phyloP scores from a whole-genome alignment of 257 asterid species.

The Leonotis leonurus region DNA sequence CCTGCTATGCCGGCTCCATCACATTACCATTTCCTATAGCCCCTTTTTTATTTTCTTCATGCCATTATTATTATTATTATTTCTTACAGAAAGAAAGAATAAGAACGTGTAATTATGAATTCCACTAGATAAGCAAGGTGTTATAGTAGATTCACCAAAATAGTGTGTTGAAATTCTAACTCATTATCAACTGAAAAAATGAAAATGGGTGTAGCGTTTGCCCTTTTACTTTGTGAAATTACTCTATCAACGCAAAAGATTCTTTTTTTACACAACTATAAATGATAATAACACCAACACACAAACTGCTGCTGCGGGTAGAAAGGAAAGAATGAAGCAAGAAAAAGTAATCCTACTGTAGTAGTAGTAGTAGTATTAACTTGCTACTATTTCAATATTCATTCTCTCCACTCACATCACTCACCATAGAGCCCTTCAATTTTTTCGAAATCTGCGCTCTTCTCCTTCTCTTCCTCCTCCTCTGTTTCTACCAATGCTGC shows the following conservation, averaged over 20 bases:
- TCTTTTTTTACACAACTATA: conserved; percentile 12
- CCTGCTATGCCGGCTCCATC: too few species aligned
- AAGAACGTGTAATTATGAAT: too few species aligned
- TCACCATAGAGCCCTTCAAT: conserved; percentile 24
- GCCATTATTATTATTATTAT: too few species aligned
- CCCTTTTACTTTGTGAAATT: conserved; percentile 5
- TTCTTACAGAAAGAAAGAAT: too few species aligned
- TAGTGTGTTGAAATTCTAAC: too few species aligned
- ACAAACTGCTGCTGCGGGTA: not conserved
- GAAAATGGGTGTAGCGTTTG: too few species aligned
- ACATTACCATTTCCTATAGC: too few species aligned
- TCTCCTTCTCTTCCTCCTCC: not conserved
- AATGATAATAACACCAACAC: not conserved
- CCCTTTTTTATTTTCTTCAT: too few species aligned
- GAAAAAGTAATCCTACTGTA: not conserved
- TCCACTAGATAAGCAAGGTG: too few species aligned
- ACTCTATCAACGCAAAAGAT: conserved; percentile 5
- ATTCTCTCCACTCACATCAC: conserved; percentile 4
- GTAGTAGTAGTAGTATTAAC: not conserved
- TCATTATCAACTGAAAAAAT: too few species aligned
- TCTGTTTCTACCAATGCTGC: not conserved
- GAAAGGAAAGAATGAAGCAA: conserved; percentile 12
- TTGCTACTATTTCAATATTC: conserved; percentile 5
- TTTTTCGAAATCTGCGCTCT: not conserved
- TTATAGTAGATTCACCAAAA: too few species aligned